phyloP scores from a whole-genome alignment of 306 rosid genomes.

The Quercus engelmannii region DNA sequence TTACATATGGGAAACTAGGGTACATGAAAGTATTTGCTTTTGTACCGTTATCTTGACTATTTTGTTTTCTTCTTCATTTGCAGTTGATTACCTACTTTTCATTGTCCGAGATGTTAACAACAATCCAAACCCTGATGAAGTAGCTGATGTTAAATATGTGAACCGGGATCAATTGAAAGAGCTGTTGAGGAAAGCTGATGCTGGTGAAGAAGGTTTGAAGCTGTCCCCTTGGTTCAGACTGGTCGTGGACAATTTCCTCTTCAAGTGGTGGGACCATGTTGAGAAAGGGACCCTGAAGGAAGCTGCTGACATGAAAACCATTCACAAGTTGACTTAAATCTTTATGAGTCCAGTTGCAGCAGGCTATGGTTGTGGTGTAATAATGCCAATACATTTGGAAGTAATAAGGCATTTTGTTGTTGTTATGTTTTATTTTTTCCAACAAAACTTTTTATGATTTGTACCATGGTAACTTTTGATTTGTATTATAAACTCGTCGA shows the following conservation, averaged over 20 bases:
- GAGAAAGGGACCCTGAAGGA: slow-evolving; percentile 67
- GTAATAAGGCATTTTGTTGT: slow-evolving; percentile 8
- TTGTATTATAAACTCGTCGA: slow-evolving; percentile 1
- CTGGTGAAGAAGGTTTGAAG: slow-evolving; percentile 93
- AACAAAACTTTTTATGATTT: neutral
- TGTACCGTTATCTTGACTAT: slow-evolving; percentile 10
- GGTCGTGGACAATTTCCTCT: slow-evolving; percentile 91
- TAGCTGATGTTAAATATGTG: slow-evolving; percentile 74
- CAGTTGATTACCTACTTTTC: slow-evolving; percentile 96
- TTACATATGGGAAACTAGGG: neutral
- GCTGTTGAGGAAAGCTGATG: slow-evolving; percentile 87
- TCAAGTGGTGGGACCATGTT: slow-evolving; percentile 97
- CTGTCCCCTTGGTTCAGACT: slow-evolving; percentile 99
- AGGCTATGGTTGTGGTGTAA: neutral
- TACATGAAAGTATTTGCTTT: slow-evolving; percentile 4
- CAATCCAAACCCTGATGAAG: slow-evolving; percentile 93
- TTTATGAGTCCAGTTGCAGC: neutral
- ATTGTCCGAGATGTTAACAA: slow-evolving; percentile 73
- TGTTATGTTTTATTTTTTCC: neutral
- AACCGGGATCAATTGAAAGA: slow-evolving; percentile 79
- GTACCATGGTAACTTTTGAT: neutral
- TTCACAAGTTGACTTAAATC: slow-evolving; percentile 67
- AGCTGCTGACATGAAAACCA: slow-evolving; percentile 84
- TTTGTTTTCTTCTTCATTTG: slow-evolving; percentile 18
- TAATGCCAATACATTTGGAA: slow-evolving; percentile 30